Conservation (phyloP, 257 asterid genomes). For the Echites panduratus region DNA sequence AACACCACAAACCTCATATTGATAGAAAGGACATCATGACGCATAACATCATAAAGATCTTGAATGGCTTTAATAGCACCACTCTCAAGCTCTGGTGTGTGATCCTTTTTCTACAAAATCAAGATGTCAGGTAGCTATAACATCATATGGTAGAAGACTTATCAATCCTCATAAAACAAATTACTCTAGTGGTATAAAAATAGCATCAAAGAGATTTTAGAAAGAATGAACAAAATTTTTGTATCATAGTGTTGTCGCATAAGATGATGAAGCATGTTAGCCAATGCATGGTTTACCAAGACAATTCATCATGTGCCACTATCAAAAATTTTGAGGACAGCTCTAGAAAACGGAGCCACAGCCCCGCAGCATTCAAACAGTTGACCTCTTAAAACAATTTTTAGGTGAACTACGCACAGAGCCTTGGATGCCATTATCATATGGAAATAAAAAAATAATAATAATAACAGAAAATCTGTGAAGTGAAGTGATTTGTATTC, state of each 20-base stretch:
- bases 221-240: neutral
- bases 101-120: conserved; percentile 62
- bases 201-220: neutral
- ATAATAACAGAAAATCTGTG: neutral
- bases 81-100: conserved; percentile 65
- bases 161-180: neutral
- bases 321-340: neutral
- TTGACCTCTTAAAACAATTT: neutral
- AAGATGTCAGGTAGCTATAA: conserved; percentile 2
- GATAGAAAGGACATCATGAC: conserved; percentile 57
- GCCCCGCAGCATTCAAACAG: neutral
- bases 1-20: conserved; percentile 64
- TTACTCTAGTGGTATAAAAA: neutral
- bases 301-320: neutral
- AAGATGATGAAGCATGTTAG: neutral
- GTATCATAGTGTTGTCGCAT: neutral
- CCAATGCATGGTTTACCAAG: neutral
- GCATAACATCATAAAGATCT: conserved; percentile 97
- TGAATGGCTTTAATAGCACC: conserved; percentile 89
- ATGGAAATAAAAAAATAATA: neutral
- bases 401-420: neutral
- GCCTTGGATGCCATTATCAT: neutral
- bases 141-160: neutral
- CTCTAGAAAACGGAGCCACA: neutral
- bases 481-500: neutral